Conservation (phyloP, 768 basidiomycete genomes). For the Leccinum rimulosum region DNA sequence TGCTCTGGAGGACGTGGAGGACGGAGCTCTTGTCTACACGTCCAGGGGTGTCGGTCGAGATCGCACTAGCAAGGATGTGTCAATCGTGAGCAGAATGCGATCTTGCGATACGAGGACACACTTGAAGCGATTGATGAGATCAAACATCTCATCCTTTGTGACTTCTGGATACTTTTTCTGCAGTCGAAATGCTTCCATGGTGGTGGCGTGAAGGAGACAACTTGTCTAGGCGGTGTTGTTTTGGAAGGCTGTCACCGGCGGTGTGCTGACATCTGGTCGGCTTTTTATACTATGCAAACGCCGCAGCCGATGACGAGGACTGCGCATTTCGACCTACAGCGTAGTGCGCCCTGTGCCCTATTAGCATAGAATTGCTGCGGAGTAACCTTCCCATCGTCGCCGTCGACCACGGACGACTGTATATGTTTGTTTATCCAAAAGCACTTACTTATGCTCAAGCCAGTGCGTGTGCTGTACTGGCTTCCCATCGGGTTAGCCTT, state of each 20-base stretch:
- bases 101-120: constrained; percentile 40
- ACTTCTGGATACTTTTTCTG: constrained; percentile 93
- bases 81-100: neutral
- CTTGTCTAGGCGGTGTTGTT: constrained; percentile 9
- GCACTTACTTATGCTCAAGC: neutral
- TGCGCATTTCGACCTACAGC: neutral
- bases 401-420: neutral
- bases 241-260: constrained; percentile 14
- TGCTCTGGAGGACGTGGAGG: constrained; percentile 71
- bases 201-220: constrained; percentile 6
- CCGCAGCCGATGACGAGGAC: neutral
- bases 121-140: constrained; percentile 96
- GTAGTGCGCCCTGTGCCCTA: neutral
- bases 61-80: constrained; percentile 44
- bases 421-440: no score
- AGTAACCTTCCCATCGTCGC: neutral
- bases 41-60: constrained; percentile 77
- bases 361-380: neutral
- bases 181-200: constrained; percentile 81
- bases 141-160: constrained; percentile 90
- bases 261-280: no score
- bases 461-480: constrained; percentile 48
- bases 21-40: constrained; percentile 81
- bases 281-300: neutral
- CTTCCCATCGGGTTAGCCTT: constrained; percentile 51